Evolutionary conservation across 2,329 filamentous ascomycete genomes (phyloP), one percentile per base, ranked within the genome.

Genomic region (Hypoxylon sp.): DNA sequence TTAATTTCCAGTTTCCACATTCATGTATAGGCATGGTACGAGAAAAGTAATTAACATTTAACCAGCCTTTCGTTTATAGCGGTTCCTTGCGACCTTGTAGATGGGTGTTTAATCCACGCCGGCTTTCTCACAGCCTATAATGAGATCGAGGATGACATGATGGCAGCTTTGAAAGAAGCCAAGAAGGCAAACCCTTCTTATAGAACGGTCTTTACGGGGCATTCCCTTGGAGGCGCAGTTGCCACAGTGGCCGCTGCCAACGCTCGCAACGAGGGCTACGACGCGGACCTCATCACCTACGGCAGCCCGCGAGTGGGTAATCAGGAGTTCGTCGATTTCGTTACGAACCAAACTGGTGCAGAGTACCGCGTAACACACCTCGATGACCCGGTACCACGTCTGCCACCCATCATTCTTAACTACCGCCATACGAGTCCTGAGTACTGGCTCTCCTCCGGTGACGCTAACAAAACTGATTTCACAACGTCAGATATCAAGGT

Each of bases 401-500:
- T 94, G 39, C 91, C 91, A 1, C 87, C 90, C 10, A 79, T 88
- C 63, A 58, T 86, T 50, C 77, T 91, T 57, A 86, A 86, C 35
- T 94, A 89, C 81, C 81, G 85, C 42, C 91, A 93, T 78, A 86
- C 88, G n/a, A 87, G 83, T 14, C 90, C 91, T 1, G 92, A 94
- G 82, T 92, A 89, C 80, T 93, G 87, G 84, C 81, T 91, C 37
- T 76, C 81, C 6, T 75, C 74, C 33, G 82, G 82, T 14, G 58
- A 58, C 2, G 70, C 76, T 14, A 74, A 69, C 54, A 80, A 78
- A 5, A 71, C 77, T 42, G 71, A 79, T 67, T 85, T 85, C 73
- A 67, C 72, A 5, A 69, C 82, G 33, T 61, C 52, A 3, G 81
- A 85, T 53, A 73, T 89, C 71, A 73, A 79, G 54, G 78, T 84